Conservation (phyloP, 2,329 filamentous ascomycete genomes). For the Cercospora beticola region DNA sequence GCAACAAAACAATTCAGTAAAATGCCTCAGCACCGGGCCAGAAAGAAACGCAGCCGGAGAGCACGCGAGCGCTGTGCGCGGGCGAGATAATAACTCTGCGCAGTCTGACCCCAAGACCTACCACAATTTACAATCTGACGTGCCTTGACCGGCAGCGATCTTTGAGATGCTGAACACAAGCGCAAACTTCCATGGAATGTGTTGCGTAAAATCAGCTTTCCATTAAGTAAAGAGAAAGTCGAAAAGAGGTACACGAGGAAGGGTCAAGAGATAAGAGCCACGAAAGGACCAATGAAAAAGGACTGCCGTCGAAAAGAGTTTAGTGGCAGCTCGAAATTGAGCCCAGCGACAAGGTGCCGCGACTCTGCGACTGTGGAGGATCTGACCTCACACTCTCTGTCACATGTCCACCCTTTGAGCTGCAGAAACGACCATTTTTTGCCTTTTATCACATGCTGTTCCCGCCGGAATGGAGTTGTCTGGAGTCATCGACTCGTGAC, state of each 20-base stretch:
- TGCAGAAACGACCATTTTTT: not conserved
- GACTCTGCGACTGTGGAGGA: not conserved
- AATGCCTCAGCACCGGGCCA: constrained; percentile 11
- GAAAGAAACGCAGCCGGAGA: not conserved
- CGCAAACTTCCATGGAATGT: constrained; percentile 3
- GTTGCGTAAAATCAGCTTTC: not conserved
- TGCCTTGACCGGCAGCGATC: not conserved
- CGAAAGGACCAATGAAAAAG: not conserved
- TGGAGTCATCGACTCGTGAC: not conserved
- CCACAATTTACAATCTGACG: not conserved
- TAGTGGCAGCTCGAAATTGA: not conserved
- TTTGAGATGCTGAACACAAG: constrained; percentile 6
- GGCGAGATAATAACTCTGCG: too few species aligned
- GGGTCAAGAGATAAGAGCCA: not conserved
- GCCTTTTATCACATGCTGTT: constrained; percentile 1
- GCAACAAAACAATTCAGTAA: not conserved
- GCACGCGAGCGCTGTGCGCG: not conserved
- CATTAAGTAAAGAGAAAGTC: constrained; percentile 4
- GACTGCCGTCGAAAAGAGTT: not conserved
- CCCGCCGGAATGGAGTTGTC: not conserved
- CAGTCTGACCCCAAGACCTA: not conserved
- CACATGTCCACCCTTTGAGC: not conserved
- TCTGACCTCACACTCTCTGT: not conserved
- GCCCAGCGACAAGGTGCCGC: not conserved
- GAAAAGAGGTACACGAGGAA: not conserved